phyloP scores from a whole-genome alignment of 2,329 filamentous ascomycete species.

The Xylariaceae sp. region DNA sequence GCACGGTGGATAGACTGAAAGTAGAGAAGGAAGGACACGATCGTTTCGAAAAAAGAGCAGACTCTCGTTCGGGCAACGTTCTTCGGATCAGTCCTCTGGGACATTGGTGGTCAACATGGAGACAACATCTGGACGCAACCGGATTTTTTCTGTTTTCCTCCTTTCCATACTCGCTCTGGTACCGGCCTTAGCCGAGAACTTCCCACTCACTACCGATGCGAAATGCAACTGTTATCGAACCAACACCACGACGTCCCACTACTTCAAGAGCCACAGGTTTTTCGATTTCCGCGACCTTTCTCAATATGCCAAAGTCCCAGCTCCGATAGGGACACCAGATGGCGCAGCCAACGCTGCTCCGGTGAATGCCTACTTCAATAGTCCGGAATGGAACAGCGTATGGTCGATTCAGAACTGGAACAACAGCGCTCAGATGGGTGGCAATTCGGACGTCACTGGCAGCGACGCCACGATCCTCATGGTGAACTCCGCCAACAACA shows the following conservation, averaged over 20 bases:
- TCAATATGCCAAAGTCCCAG: conserved; percentile 31
- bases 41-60: too few species aligned
- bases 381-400: conserved; percentile 22
- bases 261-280: conserved; percentile 42
- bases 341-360: conserved; percentile 22
- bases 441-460: conserved; percentile 18
- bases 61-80: too few species aligned
- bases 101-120: conserved; percentile 5
- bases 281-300: conserved; percentile 45
- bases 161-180: conserved; percentile 8
- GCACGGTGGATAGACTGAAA: too few species aligned
- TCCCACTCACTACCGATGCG: conserved; percentile 19
- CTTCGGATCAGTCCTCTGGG: not conserved
- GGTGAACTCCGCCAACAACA: conserved; percentile 36
- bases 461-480: conserved; percentile 32
- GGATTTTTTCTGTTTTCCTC: conserved; percentile 8
- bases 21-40: too few species aligned
- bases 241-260: conserved; percentile 39
- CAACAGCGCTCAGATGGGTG: conserved; percentile 26
- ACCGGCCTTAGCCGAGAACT: conserved; percentile 14
- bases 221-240: conserved; percentile 44
- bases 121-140: not conserved
- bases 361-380: conserved; percentile 26
- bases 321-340: conserved; percentile 22
- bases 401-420: conserved; percentile 34